Evolutionary conservation across 805 yeast species (phyloP).

Genomic region (Torulaspora delbrueckii): DNA sequence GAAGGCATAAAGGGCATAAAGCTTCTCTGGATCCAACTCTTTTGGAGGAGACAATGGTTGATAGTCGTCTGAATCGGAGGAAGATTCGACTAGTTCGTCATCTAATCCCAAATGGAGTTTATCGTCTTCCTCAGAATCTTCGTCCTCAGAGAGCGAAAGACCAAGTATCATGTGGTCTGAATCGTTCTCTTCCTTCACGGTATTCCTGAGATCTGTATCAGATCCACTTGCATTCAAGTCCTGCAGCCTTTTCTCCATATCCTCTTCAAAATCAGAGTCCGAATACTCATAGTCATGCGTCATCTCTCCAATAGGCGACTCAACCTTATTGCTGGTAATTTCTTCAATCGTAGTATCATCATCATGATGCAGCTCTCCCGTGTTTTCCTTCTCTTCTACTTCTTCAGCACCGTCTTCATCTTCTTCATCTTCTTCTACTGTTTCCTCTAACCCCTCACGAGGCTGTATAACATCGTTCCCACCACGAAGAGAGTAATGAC

Average conservation of each 20-base stretch:
- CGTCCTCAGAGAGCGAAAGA: constrained; percentile 15
- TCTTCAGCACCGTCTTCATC: not conserved
- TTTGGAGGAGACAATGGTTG: constrained; percentile 57
- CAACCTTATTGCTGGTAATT: not conserved
- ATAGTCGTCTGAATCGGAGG: constrained; percentile 40
- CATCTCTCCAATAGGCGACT: constrained; percentile 2
- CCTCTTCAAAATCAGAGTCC: constrained; percentile 37
- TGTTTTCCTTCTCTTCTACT: not conserved
- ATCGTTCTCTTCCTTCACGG: constrained; percentile 8
- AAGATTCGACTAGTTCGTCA: constrained; percentile 15
- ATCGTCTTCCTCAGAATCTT: constrained; percentile 16
- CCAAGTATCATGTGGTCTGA: constrained; percentile 7
- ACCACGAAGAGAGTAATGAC: constrained; percentile 12
- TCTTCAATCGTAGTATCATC: not conserved
- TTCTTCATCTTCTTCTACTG: not conserved
- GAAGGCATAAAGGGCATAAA: constrained; percentile 84
- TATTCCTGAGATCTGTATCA: not conserved
- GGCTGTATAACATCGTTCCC: not conserved
- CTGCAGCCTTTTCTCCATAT: constrained; percentile 30
- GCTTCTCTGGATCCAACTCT: constrained; percentile 74
- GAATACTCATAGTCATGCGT: constrained; percentile 29
- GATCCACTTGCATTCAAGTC: constrained; percentile 15
- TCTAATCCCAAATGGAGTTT: constrained; percentile 9
- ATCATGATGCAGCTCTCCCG: not conserved
- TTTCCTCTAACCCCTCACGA: not conserved